These are phyloP conservation scores for Epichloe scottii DNA, from an alignment of 2,329 filamentous ascomycete genomes.

Conservation along the genomic window DNA sequence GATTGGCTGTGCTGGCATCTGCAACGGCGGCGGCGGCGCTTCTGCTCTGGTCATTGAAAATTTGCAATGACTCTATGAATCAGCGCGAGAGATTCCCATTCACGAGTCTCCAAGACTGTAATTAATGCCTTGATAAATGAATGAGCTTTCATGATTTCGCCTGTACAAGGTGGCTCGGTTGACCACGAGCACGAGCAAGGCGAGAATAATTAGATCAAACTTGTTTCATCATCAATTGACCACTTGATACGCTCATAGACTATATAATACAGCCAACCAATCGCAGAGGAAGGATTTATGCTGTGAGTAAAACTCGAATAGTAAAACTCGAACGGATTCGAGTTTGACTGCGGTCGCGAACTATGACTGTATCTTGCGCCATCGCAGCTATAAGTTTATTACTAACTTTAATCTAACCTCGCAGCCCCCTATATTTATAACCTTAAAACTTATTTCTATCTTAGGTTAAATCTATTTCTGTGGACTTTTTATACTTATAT, in stretches of 20 bases:
- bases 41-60: conserved; percentile 86
- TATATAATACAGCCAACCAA: not conserved
- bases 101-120: conserved; percentile 6
- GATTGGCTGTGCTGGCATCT: conserved; percentile 89
- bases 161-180: not conserved
- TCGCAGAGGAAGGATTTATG: no score
- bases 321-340: no score
- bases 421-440: no score
- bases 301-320: no score
- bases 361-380: no score
- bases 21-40: conserved; percentile 94
- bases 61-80: conserved; percentile 40
- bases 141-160: not conserved
- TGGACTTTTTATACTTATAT: no score
- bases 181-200: not conserved
- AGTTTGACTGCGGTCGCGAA: no score
- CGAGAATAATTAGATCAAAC: not conserved
- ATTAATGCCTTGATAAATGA: conserved; percentile 1
- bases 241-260: not conserved
- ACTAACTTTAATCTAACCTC: no score
- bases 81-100: conserved; percentile 9
- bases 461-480: no score
- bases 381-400: no score
- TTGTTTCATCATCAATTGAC: not conserved
- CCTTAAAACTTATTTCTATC: no score